These are phyloP conservation scores for Pseudogymnoascus sp. DNA, from an alignment of 2,329 filamentous ascomycete species.

Conservation along the genomic window DNA sequence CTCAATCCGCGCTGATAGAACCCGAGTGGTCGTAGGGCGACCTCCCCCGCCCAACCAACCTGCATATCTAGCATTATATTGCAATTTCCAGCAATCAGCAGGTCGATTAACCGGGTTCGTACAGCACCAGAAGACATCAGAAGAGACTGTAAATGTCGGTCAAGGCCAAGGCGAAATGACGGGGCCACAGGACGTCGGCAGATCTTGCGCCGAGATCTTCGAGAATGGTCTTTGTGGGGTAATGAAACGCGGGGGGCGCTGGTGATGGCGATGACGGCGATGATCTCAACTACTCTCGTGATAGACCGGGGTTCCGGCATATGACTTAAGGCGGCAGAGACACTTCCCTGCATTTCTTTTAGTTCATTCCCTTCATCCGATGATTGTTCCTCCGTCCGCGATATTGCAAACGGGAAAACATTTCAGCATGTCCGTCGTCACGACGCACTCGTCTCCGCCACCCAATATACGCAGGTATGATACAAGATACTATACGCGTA, in stretches of 20 bases:
- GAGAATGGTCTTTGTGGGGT: conserved; percentile 12
- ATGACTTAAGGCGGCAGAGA: neutral
- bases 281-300: conserved; percentile 2
- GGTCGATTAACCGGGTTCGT: neutral
- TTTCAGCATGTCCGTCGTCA: conserved; percentile 7
- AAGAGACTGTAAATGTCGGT: neutral
- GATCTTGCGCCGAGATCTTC: conserved; percentile 9
- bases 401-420: conserved; percentile 8
- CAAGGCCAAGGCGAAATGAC: neutral
- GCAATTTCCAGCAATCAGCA: conserved; percentile 10
- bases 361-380: conserved; percentile 1
- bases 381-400: neutral
- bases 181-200: neutral
- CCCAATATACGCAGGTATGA: neutral
- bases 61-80: conserved; percentile 9
- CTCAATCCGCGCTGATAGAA: neutral
- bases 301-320: neutral
- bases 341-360: neutral
- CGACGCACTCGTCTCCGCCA: neutral
- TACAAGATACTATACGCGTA: neutral
- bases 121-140: neutral
- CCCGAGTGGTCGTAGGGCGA: neutral
- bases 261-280: neutral
- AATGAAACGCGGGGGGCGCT: neutral
- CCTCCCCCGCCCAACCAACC: neutral